Conservation (phyloP, 352 stramenopile genomes). For the Phytopythium boreale region DNA sequence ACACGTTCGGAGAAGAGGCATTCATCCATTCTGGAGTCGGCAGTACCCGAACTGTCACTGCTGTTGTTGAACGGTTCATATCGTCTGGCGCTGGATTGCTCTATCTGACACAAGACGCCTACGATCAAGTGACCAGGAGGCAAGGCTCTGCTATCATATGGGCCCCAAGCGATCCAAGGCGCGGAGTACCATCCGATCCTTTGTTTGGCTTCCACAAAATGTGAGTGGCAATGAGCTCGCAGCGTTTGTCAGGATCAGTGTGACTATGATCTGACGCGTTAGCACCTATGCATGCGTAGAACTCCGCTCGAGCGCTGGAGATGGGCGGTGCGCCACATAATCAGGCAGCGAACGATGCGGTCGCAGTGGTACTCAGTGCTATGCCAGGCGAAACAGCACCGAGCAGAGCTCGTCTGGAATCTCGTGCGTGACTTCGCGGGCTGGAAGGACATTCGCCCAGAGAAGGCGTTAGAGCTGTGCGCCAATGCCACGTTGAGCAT, state of each 20-base stretch:
- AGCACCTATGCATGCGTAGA: background rate
- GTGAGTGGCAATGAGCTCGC: background rate
- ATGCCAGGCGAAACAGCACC: conserved; percentile 22
- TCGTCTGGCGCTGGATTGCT: conserved; percentile 13
- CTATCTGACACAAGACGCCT: conserved; percentile 20
- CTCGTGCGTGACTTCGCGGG: conserved; percentile 23
- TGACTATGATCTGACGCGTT: background rate
- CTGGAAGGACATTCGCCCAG: conserved; percentile 26
- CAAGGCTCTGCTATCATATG: background rate
- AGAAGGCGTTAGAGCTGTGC: conserved; percentile 24
- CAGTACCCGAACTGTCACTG: conserved; percentile 16
- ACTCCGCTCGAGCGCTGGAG: conserved; percentile 11
- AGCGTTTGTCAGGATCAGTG: background rate
- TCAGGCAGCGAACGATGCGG: conserved; percentile 30
- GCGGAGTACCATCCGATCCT: background rate
- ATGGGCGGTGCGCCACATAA: conserved; percentile 31
- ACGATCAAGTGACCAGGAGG: conserved; percentile 2
- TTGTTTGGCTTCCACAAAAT: conserved; percentile 6
- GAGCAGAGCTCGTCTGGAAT: conserved; percentile 36
- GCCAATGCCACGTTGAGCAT: conserved; percentile 27
- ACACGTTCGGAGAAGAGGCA: conserved; percentile 46
- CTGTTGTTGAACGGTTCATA: conserved; percentile 12
- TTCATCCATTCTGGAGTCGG: conserved; percentile 15
- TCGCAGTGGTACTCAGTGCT: conserved; percentile 32
- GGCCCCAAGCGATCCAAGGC: background rate